A percentile compares a stretch with the other conserved stretches of the same genome.
Conservation (phyloP, 2,329 filamentous ascomycete genomes). For the Scopulariopsis brevicaulis region DNA sequence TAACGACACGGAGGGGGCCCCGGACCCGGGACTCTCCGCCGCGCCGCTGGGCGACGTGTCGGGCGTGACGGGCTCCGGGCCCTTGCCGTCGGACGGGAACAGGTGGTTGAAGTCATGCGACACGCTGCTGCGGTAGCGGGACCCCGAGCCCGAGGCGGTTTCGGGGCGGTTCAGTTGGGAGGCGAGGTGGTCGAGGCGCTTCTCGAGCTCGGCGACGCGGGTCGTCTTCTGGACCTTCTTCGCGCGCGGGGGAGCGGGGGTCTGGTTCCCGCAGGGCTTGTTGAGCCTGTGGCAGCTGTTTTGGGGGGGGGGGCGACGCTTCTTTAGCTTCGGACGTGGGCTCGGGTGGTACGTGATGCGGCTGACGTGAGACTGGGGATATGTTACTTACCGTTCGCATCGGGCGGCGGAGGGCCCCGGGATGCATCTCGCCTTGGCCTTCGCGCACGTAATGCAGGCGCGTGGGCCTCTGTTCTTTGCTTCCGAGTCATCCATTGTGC, state of each 20-base stretch:
- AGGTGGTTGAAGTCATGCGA: slow-evolving; percentile 2
- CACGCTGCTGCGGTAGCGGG: not conserved
- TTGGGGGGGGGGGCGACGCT: not conserved
- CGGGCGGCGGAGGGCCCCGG: slow-evolving; percentile 26
- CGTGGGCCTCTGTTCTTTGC: slow-evolving; percentile 27
- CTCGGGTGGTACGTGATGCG: not conserved
- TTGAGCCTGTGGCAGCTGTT: slow-evolving; percentile 33
- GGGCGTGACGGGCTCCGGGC: not conserved
- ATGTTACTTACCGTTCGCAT: slow-evolving; percentile 31
- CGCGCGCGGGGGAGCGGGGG: slow-evolving; percentile 32
- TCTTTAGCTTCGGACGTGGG: not conserved
- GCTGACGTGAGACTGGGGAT: not conserved
- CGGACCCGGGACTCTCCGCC: slow-evolving; percentile 5
- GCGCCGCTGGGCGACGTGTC: not conserved
- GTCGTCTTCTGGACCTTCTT: slow-evolving; percentile 35
- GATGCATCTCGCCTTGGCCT: slow-evolving; percentile 38
- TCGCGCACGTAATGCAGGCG: slow-evolving; percentile 38
- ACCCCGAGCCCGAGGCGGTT: slow-evolving; percentile 3
- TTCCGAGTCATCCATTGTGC: not conserved
- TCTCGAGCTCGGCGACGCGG: slow-evolving; percentile 37
- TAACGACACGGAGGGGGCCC: slow-evolving; percentile 12
- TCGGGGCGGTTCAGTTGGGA: slow-evolving; percentile 25
- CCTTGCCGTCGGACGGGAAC: slow-evolving; percentile 3
- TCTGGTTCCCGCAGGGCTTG: slow-evolving; percentile 34
- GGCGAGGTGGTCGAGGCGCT: slow-evolving; percentile 35